Conservation (phyloP, 345 rosid species). For the Rhodamnia argentea region DNA sequence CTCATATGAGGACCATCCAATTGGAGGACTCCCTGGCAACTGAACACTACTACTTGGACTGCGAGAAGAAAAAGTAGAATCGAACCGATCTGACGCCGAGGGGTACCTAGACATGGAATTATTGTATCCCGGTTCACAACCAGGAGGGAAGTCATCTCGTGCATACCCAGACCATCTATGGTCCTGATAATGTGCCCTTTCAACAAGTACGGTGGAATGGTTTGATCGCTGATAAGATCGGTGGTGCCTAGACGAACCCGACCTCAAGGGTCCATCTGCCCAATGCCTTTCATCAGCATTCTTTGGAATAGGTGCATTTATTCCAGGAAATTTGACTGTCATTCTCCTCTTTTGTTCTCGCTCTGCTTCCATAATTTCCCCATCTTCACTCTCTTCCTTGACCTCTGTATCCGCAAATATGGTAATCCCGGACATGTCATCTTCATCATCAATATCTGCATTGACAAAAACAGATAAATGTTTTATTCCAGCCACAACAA, state of each 20-base stretch:
- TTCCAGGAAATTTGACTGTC: slow-evolving; percentile 69
- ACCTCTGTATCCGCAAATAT: slow-evolving; percentile 58
- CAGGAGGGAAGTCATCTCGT: slow-evolving; percentile 47
- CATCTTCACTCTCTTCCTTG: slow-evolving; percentile 50
- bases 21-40: slow-evolving; percentile 7
- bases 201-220: slow-evolving; percentile 19
- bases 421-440: slow-evolving; percentile 65
- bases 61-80: slow-evolving; percentile 6
- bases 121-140: slow-evolving; percentile 26
- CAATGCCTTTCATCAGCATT: slow-evolving; percentile 61
- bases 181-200: slow-evolving; percentile 29
- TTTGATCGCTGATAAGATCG: slow-evolving; percentile 12
- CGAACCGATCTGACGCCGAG: slow-evolving; percentile 15
- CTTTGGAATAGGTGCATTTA: slow-evolving; percentile 77
- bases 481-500: not conserved
- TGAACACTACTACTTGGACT: slow-evolving; percentile 11
- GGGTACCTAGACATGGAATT: slow-evolving; percentile 23
- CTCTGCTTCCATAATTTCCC: slow-evolving; percentile 44
- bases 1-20: slow-evolving; percentile 24
- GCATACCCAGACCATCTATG: slow-evolving; percentile 27
- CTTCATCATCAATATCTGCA: slow-evolving; percentile 45
- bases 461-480: slow-evolving; percentile 1
- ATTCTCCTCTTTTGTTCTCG: slow-evolving; percentile 20
- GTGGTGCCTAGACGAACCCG: slow-evolving; percentile 26
- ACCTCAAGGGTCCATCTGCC: slow-evolving; percentile 35